phyloP scores from a whole-genome alignment of 2,329 filamentous ascomycete genomes.

The Polychaeton citri region DNA sequence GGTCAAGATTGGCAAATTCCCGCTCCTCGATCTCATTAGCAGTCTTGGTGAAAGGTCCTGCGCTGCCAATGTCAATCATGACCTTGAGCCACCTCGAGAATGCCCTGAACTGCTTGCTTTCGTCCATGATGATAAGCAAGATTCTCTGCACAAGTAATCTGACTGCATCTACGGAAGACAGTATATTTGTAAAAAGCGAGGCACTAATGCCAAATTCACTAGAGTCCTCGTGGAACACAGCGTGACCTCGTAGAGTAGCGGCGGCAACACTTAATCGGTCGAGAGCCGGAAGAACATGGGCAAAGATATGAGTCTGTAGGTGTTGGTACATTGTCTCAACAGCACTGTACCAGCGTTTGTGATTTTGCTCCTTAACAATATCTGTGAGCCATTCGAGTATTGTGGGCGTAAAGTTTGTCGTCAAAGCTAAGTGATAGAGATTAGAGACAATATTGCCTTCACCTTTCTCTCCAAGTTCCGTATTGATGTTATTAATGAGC shows the following conservation, averaged over 20 bases:
- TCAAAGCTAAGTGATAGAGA: constrained; percentile 72
- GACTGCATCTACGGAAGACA: constrained; percentile 63
- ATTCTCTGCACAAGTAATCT: constrained; percentile 62
- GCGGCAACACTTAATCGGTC: constrained; percentile 73
- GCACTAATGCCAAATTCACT: constrained; percentile 40
- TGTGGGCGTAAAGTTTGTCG: constrained; percentile 61
- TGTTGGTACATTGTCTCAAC: constrained; percentile 65
- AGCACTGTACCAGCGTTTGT: constrained; percentile 90
- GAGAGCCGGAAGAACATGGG: constrained; percentile 77
- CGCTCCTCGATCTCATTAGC: constrained; percentile 64
- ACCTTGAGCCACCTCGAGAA: constrained; percentile 78
- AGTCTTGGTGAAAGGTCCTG: constrained; percentile 43
- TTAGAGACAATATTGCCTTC: constrained; percentile 56
- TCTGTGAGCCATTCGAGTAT: constrained; percentile 66
- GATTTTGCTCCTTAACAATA: constrained; percentile 25
- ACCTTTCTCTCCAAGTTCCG: constrained; percentile 55
- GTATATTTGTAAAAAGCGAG: constrained; percentile 27
- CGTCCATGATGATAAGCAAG: constrained; percentile 56
- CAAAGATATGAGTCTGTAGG: constrained; percentile 64
- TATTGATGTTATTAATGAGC: constrained; percentile 59
- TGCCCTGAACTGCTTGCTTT: constrained; percentile 60
- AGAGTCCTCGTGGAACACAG: constrained; percentile 61
- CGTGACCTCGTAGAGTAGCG: constrained; percentile 69
- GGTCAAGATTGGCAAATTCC: constrained; percentile 59
- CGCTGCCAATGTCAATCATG: constrained; percentile 65